Conservation (phyloP, 2,329 filamentous ascomycete species). For the Penicillium janthinellum region DNA sequence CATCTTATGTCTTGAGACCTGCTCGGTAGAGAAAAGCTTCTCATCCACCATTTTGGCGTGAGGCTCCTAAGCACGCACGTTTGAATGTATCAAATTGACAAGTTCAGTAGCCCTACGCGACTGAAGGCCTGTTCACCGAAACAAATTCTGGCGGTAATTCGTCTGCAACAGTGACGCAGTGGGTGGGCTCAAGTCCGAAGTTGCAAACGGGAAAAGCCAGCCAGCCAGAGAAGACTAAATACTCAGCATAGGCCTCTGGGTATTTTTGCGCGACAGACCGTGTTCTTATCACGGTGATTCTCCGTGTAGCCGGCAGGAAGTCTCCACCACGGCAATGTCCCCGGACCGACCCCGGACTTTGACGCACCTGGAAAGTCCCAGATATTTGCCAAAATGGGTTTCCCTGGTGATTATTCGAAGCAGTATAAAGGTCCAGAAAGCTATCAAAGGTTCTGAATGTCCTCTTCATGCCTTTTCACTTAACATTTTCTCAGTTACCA, state of each 20-base stretch:
- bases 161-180: background rate
- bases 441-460: background rate
- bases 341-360: conserved; percentile 25
- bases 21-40: conserved; percentile 43
- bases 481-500: background rate
- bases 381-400: background rate
- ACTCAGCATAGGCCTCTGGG: conserved; percentile 17
- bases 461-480: background rate
- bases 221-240: conserved; percentile 24
- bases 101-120: background rate
- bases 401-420: too few species aligned
- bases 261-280: background rate
- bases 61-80: too few species aligned
- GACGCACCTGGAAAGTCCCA: background rate
- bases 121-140: background rate
- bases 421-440: background rate
- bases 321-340: conserved; percentile 23
- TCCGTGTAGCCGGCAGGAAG: conserved; percentile 9
- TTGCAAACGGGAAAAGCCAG: background rate
- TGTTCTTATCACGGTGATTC: conserved; percentile 12
- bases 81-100: background rate
- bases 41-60: conserved; percentile 29
- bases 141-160: background rate
- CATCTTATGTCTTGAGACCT: conserved; percentile 54
- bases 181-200: background rate